phyloP scores from a whole-genome alignment of 2,329 filamentous ascomycete species.

The Shiraia bambusicola region DNA sequence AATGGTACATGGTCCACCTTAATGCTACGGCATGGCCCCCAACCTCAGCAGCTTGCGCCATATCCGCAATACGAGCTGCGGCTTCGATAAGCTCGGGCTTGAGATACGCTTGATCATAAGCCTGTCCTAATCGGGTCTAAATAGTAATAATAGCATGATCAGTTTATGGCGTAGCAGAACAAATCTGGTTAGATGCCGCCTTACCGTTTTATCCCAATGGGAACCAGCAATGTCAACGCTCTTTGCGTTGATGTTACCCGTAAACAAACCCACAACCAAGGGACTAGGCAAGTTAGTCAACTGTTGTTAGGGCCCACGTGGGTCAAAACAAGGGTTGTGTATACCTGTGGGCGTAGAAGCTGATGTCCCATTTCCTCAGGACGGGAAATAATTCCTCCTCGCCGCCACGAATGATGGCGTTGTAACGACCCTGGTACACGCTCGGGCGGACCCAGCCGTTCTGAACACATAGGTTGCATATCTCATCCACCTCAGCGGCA shows the following conservation, averaged over 20 bases:
- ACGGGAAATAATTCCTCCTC: conserved; percentile 26
- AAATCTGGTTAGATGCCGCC: no score
- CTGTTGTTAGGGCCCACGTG: conserved; percentile 52
- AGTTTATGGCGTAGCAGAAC: no score
- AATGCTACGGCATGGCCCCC: conserved; percentile 42
- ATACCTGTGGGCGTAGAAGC: conserved; percentile 19
- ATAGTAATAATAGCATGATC: no score
- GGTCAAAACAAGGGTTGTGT: conserved; percentile 22
- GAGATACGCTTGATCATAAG: conserved; percentile 47
- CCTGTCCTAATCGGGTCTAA: no score
- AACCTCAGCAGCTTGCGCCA: conserved; percentile 47
- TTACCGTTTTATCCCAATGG: no score
- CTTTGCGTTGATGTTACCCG: no score
- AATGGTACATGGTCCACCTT: conserved; percentile 50
- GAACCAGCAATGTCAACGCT: no score
- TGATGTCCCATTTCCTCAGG: conserved; percentile 18
- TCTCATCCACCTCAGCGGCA: conserved; percentile 45
- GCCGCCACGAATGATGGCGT: conserved; percentile 17
- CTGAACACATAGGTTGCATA: conserved; percentile 48
- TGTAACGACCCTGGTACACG: conserved; percentile 49
- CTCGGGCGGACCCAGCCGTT: conserved; percentile 48
- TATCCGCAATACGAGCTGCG: no score
- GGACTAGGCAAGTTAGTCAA: no score
- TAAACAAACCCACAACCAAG: no score
- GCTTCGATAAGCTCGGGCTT: conserved; percentile 48